Base-by-base conservation (phyloP, 1,284 basidiomycete genomes). In the Lentinula novae-zelandiae region DNA sequence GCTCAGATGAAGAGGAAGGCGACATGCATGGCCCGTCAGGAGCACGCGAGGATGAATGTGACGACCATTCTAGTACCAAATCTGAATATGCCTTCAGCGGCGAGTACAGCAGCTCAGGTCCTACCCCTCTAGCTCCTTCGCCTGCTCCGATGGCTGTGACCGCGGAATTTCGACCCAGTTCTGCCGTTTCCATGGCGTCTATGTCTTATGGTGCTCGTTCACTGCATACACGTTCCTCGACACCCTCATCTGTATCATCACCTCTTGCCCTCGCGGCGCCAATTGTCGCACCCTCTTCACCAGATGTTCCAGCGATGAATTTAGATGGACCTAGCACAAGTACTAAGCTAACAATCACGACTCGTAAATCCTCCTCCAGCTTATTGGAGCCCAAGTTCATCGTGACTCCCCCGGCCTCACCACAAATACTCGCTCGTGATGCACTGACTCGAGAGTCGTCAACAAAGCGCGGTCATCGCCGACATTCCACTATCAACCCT, bases 211-310 rank as follows among this genome's bases (percentile, higher is more conserved):
- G 59, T 31, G 34, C 82, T 59, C 82, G 79, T 67, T 77, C 80
- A 57, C 75, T 88, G 63, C 83, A 86, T 58, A 92, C 90, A 4
- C 82, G 91, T 51, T 92, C 90, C 6, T 92, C 90, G 13, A 93
- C 90, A 0, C 91, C 90, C 12, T 92, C 90, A 1, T 93, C 91
- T 10, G 82, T 92, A 56, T 92, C 91, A 34, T 93, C 91, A 20
- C 90, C 91, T 62, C 78, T 93, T 44, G 91, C 90, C 34, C 78
- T 90, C 40, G 91, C 90, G 9, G 88, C 84, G 46, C 91, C 90
- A 8, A 93, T 93, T 65, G 81, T 90, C 49, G 90, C 90, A 5
- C 78, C 86, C n/a, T 74, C 78, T 12, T 79, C 80, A 5, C 75
- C 77, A 0, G 84, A 86, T 39, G 82, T 82, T 56, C 86, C 86